phyloP scores from a whole-genome alignment of 192 early-diverging fungal species.

The Backusella luteola region DNA sequence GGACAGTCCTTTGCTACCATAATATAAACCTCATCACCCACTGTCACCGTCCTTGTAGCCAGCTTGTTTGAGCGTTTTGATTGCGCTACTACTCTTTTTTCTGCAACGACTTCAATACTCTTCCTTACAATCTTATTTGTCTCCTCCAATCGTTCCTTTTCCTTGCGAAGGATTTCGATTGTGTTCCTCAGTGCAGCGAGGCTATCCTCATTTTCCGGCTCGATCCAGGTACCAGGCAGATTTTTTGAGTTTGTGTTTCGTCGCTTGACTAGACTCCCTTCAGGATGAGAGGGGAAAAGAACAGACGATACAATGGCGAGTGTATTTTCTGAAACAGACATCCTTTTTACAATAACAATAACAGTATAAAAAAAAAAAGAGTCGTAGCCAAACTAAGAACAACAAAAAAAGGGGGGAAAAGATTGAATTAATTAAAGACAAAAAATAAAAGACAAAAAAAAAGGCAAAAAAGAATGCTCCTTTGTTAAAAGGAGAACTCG shows the following conservation, averaged over 20 bases:
- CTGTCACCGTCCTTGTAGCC: not conserved
- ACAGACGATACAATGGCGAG: slow-evolving; percentile 4
- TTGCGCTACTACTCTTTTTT: slow-evolving; percentile 15
- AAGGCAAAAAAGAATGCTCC: not conserved
- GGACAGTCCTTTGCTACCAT: not conserved
- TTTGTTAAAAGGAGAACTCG: not conserved
- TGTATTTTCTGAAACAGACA: slow-evolving; percentile 5
- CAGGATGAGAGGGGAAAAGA: slow-evolving; percentile 3
- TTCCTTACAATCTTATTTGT: slow-evolving; percentile 28
- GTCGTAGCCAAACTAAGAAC: not conserved
- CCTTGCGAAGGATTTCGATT: slow-evolving; percentile 21
- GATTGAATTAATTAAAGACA: slow-evolving; percentile 1
- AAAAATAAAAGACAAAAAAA: not conserved
- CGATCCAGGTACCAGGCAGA: slow-evolving; percentile 17
- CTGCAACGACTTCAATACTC: slow-evolving; percentile 25
- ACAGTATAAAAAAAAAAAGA: not conserved
- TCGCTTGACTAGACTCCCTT: not conserved
- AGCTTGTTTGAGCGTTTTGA: not conserved
- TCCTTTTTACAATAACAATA: not conserved
- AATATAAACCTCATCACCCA: slow-evolving; percentile 11
- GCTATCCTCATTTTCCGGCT: not conserved
- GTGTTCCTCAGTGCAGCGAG: slow-evolving; percentile 19
- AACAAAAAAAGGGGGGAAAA: not conserved
- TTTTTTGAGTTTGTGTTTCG: not conserved
- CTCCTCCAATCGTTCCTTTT: slow-evolving; percentile 25